Evolutionary conservation across 1,284 basidiomycete genomes (phyloP).

Genomic region (Tylopilus sp.): DNA sequence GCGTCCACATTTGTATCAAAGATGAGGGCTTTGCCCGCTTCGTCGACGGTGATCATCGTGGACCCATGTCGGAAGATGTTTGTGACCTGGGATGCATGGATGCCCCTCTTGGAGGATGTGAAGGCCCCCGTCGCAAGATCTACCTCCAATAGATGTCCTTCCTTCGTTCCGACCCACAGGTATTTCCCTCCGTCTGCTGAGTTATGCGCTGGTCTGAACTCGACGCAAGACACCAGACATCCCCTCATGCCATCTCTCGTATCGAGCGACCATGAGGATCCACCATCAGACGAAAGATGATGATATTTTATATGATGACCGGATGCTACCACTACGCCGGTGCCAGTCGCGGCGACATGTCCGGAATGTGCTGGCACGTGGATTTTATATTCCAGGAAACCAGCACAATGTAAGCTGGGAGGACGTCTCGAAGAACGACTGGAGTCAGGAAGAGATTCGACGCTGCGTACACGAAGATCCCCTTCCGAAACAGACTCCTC

Average conservation of each 20-base stretch:
- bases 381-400: slow-evolving; percentile 47
- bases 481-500: slow-evolving; percentile 56
- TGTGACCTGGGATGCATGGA: slow-evolving; percentile 65
- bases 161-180: slow-evolving; percentile 86
- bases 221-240: slow-evolving; percentile 68
- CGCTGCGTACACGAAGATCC: slow-evolving; percentile 34
- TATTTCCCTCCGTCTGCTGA: slow-evolving; percentile 42
- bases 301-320: slow-evolving; percentile 65
- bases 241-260: slow-evolving; percentile 65
- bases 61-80: slow-evolving; percentile 69
- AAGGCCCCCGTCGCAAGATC: slow-evolving; percentile 63
- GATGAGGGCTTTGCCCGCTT: slow-evolving; percentile 75
- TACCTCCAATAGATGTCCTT: slow-evolving; percentile 81
- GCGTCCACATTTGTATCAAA: slow-evolving; percentile 41
- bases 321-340: slow-evolving; percentile 58
- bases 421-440: slow-evolving; percentile 79
- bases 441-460: slow-evolving; percentile 76
- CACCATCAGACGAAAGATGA: slow-evolving; percentile 48
- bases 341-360: slow-evolving; percentile 58
- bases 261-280: slow-evolving; percentile 53
- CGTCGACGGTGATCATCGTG: slow-evolving; percentile 78
- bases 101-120: slow-evolving; percentile 52
- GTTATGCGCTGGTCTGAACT: slow-evolving; percentile 56
- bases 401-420: slow-evolving; percentile 48
- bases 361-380: slow-evolving; percentile 56